Evolutionary conservation across 495 filamentous ascomycete genomes (phyloP).

Genomic region (Hypoxylon lenormandii): DNA sequence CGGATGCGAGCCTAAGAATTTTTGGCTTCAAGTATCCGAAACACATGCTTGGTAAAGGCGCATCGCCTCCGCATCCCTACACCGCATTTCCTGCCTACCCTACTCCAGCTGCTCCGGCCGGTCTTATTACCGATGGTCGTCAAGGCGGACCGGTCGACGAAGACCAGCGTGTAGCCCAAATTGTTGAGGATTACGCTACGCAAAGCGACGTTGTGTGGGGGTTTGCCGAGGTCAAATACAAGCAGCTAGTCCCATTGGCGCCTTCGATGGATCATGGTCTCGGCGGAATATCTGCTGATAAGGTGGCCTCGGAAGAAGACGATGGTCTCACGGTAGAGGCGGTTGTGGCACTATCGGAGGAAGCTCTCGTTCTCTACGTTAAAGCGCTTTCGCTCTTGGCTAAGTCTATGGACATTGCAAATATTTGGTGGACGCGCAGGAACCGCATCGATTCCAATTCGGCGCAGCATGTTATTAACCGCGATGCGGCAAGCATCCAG

Average conservation of each 20-base stretch:
- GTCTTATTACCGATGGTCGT: conserved; percentile 75
- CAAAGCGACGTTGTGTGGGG: conserved; percentile 94
- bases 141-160: conserved; percentile 75
- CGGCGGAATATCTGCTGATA: conserved; percentile 65
- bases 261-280: conserved; percentile 79
- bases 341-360: conserved; percentile 86
- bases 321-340: conserved; percentile 86
- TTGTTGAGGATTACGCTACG: conserved; percentile 89
- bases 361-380: conserved; percentile 94
- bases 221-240: conserved; percentile 98
- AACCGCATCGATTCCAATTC: conserved; percentile 72
- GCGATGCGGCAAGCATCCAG: conserved; percentile 61
- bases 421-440: conserved; percentile 87
- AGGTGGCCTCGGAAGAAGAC: conserved; percentile 65
- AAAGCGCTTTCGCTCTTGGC: conserved; percentile 89
- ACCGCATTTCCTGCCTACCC: conserved; percentile 87
- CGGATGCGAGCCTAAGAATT: conserved; percentile 87
- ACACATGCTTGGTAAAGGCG: conserved; percentile 71
- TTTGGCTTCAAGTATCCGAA: conserved; percentile 80
- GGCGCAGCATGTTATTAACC: conserved; percentile 59
- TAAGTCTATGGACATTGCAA: conserved; percentile 96
- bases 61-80: conserved; percentile 82
- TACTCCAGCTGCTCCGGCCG: conserved; percentile 65
- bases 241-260: conserved; percentile 87
- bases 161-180: conserved; percentile 79